Percentiles rank a stretch among this genome's conserved stretches.
Evolutionary conservation across 169 alveolate genomes (phyloP).

Genomic region (Toxoplasma gondii): DNA sequence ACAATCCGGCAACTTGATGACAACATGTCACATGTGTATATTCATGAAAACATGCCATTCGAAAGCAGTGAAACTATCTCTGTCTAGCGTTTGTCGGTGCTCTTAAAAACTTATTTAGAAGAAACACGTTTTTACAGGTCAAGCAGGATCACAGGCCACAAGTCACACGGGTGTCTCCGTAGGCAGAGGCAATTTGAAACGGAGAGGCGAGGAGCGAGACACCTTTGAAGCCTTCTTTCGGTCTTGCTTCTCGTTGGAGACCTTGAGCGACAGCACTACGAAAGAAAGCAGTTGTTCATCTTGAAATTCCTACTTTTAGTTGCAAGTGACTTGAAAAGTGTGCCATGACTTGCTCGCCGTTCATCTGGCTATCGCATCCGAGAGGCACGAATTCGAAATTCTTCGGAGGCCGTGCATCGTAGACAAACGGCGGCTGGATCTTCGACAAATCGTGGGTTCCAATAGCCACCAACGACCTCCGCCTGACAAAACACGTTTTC

Average conservation of each 20-base stretch:
- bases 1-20: too few relatives aligned
- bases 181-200: too few relatives aligned
- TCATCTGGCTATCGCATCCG: slow-evolving; percentile 82
- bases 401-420: slow-evolving; percentile 89
- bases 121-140: too few relatives aligned
- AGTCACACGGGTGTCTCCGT: too few relatives aligned
- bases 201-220: too few relatives aligned
- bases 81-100: too few relatives aligned
- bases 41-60: too few relatives aligned
- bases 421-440: slow-evolving; percentile 90
- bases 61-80: too few relatives aligned
- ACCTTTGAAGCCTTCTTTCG: too few relatives aligned
- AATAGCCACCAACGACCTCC: slow-evolving; percentile 93
- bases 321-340: slow-evolving; percentile 48
- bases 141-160: too few relatives aligned
- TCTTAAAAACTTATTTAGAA: too few relatives aligned
- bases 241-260: neutral
- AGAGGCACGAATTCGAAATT: slow-evolving; percentile 93
- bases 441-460: slow-evolving; percentile 97
- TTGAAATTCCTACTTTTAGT: slow-evolving; percentile 13
- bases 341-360: slow-evolving; percentile 81
- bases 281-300: neutral
- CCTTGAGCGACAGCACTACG: neutral
- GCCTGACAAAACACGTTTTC: slow-evolving; percentile 68
- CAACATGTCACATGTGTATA: too few relatives aligned